These are phyloP conservation scores for Elaeagnus macrophylla DNA, from an alignment of 306 rosid species.

Conservation along the genomic window DNA sequence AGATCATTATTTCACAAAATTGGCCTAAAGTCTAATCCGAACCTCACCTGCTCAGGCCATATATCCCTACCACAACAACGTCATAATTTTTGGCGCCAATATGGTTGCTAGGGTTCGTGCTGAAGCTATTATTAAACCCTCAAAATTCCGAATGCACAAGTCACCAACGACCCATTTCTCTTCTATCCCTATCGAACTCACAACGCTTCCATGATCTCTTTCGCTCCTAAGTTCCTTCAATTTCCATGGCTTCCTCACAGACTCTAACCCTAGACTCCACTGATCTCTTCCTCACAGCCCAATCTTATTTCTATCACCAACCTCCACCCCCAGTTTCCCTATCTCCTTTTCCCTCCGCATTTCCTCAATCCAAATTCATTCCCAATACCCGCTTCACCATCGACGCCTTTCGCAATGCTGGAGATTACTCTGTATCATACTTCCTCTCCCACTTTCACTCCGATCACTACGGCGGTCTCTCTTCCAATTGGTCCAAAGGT, in stretches of 20 bases:
- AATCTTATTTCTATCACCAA: slow-evolving; percentile 23
- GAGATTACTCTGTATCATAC: slow-evolving; percentile 49
- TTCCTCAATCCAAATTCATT: slow-evolving; percentile 64
- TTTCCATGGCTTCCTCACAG: slow-evolving; percentile 32
- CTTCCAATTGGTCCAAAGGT: slow-evolving; percentile 61
- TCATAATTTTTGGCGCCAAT: too few species aligned
- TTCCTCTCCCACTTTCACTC: slow-evolving; percentile 95
- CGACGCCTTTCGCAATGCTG: slow-evolving; percentile 70
- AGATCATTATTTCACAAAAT: too few species aligned
- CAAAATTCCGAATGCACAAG: too few species aligned
- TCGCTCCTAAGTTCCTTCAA: not conserved
- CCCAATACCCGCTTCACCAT: slow-evolving; percentile 73
- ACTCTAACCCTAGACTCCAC: slow-evolving; percentile 44
- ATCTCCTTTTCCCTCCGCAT: slow-evolving; percentile 32
- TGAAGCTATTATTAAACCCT: too few species aligned
- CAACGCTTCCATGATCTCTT: not conserved
- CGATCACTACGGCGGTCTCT: slow-evolving; percentile 78
- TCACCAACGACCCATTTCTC: too few species aligned
- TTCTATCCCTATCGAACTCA: too few species aligned
- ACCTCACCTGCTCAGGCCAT: too few species aligned
- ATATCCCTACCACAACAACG: too few species aligned
- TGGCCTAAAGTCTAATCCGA: too few species aligned
- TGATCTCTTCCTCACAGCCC: slow-evolving; percentile 40
- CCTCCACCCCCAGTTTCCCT: slow-evolving; percentile 25
- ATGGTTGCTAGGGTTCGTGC: too few species aligned